Base-by-base conservation (phyloP, 352 stramenopile genomes). In the Pseudoperonospora humuli region DNA sequence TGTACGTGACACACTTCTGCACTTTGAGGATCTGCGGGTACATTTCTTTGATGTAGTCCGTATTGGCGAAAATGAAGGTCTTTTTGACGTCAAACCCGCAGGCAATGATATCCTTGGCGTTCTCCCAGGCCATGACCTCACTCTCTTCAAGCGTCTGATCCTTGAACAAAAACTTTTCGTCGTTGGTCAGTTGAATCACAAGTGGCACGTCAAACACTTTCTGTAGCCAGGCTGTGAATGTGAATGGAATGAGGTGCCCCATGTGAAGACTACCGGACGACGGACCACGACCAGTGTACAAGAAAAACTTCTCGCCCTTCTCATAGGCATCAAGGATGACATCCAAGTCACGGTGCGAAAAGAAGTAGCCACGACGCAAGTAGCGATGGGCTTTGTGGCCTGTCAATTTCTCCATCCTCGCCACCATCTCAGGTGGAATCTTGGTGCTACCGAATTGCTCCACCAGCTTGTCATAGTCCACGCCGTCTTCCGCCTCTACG, bases 101-200 rank as follows among this genome's bases (percentile, higher is more conserved):
- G 1, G 96, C 96, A 54, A 99, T 99, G 61, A 99, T 99, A 72
- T 99, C 97, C 60, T 98, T 98, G 35, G 95, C 95, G 78, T 99
- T 99, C 65, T 99, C 95, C 49, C 91, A 94, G 39, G 95, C 97
- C 64, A 99, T 92, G 21, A 80, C 54, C 37, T 95, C 77, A 50
- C 75, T 90, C 55, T 95, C 76, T 45, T 85, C 81, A 17, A 94
- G 64, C 43, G 84, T 92, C 56, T 95, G 79, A 52, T 98, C 93
- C 72, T 99, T 99, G 74, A 98, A 99, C 7, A 99, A 61, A 55
- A 99, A 99, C 72, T 99, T 99, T 64, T 99, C 97, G 67, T 99
- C 97, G 64, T 99, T 97, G 3, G 97, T 99, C 41, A 99, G 93
- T 76, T 99, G 97, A 65, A 99, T 98, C 50, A 99, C 97, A 39